Conservation (phyloP, 352 stramenopile species). For the Aphanomyces cochlioides region DNA sequence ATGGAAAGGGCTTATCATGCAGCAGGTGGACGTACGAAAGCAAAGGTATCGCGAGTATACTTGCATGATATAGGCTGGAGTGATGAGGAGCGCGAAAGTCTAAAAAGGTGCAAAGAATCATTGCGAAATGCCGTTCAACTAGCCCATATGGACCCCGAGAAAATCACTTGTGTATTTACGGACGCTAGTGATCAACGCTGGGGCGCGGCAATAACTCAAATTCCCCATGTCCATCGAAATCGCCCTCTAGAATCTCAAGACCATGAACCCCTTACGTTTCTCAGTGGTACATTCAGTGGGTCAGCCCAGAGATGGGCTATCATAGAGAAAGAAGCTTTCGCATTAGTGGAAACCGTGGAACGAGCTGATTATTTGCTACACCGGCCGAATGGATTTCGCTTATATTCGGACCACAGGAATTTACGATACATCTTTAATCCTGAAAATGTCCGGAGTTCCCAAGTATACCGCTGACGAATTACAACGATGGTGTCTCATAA, state of each 20-base stretch:
- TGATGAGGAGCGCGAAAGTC: too few species aligned
- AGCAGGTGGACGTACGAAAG: neutral
- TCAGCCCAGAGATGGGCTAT: conserved; percentile 30
- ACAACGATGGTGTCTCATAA: conserved; percentile 28
- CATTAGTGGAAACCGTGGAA: conserved; percentile 31
- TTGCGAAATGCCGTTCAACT: neutral
- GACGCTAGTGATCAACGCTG: conserved; percentile 29
- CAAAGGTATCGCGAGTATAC: neutral
- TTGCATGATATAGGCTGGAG: neutral
- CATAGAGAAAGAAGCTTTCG: conserved; percentile 34
- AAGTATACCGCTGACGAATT: too few species aligned
- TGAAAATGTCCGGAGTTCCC: too few species aligned
- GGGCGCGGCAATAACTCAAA: conserved; percentile 26
- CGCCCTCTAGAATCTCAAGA: conserved; percentile 27
- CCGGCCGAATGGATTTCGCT: conserved; percentile 8
- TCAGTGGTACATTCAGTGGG: conserved; percentile 31
- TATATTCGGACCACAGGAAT: conserved; percentile 35
- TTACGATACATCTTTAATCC: conserved; percentile 33
- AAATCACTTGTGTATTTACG: conserved; percentile 12
- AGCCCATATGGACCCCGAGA: neutral
- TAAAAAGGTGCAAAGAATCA: too few species aligned
- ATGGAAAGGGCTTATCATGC: neutral
- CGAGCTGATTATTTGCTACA: conserved; percentile 29
- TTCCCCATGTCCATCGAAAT: conserved; percentile 26
- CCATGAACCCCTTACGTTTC: conserved; percentile 31